Base-by-base conservation (phyloP, 345 rosid genomes). In the Laguncularia racemosa region DNA sequence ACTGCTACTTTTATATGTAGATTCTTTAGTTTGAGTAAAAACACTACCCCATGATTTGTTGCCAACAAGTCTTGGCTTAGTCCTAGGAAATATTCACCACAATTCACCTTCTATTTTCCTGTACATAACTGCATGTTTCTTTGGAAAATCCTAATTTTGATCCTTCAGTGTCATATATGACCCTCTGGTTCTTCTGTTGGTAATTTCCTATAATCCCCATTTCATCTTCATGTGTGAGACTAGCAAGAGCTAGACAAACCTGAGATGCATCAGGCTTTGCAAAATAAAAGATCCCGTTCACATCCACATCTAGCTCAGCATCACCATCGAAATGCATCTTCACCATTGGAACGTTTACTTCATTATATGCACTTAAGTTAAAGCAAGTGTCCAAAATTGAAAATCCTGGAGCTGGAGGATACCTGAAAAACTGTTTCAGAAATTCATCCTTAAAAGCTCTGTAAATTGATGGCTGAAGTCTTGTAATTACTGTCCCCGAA, bases 101-200 rank as follows among this genome's bases (percentile, higher is more conserved):
- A 17, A 48, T 59, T 19, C 14, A 40, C 55, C 49, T 23, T 23
- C 28, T 12, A 48, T 20, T n/a, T 57, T 15, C 19, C 14, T 58
- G 78, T n/a, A 60, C 17, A 74, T 81, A 79, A 66, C 76, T 76
- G 82, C 98, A 92, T 67, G 73, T 66, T 83, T 92, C 96, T 64
- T 57, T 69, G 26, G 87, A 93, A 68, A 88, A 75, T 57, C 93
- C 98, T 59, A 84, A 46, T 79, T 57, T 80, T 23, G 85, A 83
- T 51, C 59, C 75, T 63, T 74, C 79, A 6, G 82, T 86, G 64
- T 92, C 89, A 76, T 92, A 91, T 14, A 88, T 56, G 20, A 84
- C 73, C 83, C 98, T 91, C 59, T 81, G 90, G 75, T 88, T 91
- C 56, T 71, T 82, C 83, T 91, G 96, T 71, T 91, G 98, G 65